These are phyloP conservation scores for Clonostachys rosea DNA, from an alignment of 2,329 filamentous ascomycete species.

Conservation along the genomic window DNA sequence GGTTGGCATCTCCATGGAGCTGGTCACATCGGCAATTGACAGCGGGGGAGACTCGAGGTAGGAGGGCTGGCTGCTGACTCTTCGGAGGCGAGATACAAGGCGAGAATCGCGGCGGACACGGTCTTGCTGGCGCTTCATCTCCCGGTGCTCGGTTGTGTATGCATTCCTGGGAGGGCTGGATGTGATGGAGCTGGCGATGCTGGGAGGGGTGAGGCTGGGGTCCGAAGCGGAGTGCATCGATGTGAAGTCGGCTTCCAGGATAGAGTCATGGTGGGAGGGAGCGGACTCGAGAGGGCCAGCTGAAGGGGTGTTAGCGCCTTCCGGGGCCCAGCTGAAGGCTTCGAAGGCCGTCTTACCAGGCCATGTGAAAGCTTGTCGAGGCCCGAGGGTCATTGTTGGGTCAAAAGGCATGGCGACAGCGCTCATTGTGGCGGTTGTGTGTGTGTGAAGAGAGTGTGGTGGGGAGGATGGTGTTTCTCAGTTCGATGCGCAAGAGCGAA, in stretches of 20 bases:
- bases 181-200: slow-evolving; percentile 45
- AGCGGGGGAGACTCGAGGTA: slow-evolving; percentile 28
- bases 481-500: no score
- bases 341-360: slow-evolving; percentile 26
- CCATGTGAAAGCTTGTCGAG: slow-evolving; percentile 43
- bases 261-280: slow-evolving; percentile 20
- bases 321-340: neutral
- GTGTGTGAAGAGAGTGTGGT: no score
- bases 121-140: slow-evolving; percentile 57
- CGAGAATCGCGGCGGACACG: slow-evolving; percentile 55
- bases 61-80: slow-evolving; percentile 40
- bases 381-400: slow-evolving; percentile 44
- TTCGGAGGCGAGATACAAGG: slow-evolving; percentile 41
- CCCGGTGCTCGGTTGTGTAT: slow-evolving; percentile 56
- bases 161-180: slow-evolving; percentile 51
- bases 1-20: slow-evolving; percentile 37
- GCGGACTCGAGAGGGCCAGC: slow-evolving; percentile 27
- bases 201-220: slow-evolving; percentile 44
- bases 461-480: no score
- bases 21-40: slow-evolving; percentile 28
- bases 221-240: slow-evolving; percentile 35
- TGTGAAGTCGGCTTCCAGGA: slow-evolving; percentile 36
- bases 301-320: neutral
- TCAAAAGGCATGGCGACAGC: slow-evolving; percentile 48
- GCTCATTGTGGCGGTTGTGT: slow-evolving; percentile 15